These are phyloP conservation scores for Dillenia turbinata DNA, from an alignment of 164 flowering plant species.

Conservation along the genomic window DNA sequence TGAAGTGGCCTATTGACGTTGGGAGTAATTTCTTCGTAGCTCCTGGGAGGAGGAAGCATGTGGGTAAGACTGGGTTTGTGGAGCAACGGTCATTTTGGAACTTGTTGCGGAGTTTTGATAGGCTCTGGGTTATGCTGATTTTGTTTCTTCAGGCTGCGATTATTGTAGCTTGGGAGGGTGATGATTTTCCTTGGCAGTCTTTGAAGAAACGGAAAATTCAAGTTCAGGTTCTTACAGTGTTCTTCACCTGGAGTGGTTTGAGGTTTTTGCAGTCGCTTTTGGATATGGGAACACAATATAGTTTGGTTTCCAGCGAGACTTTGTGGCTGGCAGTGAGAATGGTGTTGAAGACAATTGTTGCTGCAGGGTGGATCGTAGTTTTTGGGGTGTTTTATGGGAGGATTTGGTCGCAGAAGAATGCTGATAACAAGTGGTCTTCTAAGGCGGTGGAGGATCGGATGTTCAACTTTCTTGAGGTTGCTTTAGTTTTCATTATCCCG, in stretches of 20 bases:
- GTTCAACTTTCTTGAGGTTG: slow-evolving; percentile 36
- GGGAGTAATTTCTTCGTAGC: slow-evolving; percentile 48
- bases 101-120: slow-evolving; percentile 53
- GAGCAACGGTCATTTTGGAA: slow-evolving; percentile 74
- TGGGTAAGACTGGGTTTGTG: slow-evolving; percentile 71
- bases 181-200: slow-evolving; percentile 41
- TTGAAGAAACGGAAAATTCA: slow-evolving; percentile 34
- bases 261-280: slow-evolving; percentile 32
- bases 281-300: slow-evolving; percentile 37
- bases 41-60: slow-evolving; percentile 22
- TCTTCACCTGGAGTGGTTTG: slow-evolving; percentile 57
- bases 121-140: slow-evolving; percentile 60
- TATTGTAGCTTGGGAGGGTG: slow-evolving; percentile 53
- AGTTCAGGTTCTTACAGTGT: slow-evolving; percentile 38
- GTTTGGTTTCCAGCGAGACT: slow-evolving; percentile 54
- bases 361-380: slow-evolving; percentile 45
- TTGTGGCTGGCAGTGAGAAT: slow-evolving; percentile 40
- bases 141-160: slow-evolving; percentile 57
- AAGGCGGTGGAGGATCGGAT: slow-evolving; percentile 25
- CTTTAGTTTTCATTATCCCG: slow-evolving; percentile 37
- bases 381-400: slow-evolving; percentile 47
- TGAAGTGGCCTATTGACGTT: slow-evolving; percentile 57
- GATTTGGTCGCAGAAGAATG: slow-evolving; percentile 45
- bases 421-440: slow-evolving; percentile 28
- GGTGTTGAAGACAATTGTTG: slow-evolving; percentile 48